phyloP scores from a whole-genome alignment of 768 basidiomycete genomes.

The Trametopsis cervina region DNA sequence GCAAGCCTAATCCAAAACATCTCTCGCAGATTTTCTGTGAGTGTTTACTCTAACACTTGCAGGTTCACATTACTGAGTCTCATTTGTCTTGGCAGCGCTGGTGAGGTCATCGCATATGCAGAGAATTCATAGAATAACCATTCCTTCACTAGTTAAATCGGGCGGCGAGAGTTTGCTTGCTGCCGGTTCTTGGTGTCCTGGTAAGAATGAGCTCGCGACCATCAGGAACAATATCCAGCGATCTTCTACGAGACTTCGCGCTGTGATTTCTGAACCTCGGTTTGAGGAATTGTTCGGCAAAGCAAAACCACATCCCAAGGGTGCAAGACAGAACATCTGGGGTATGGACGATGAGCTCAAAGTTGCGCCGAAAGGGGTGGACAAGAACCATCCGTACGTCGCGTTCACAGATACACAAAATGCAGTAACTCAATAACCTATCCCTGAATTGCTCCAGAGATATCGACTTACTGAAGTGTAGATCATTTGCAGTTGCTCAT shows the following conservation, averaged over 20 bases:
- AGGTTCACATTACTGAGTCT: background rate
- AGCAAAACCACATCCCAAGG: conserved; percentile 53
- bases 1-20: background rate
- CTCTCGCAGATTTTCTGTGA: conserved; percentile 53
- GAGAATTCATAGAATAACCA: too few relatives aligned
- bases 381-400: conserved; percentile 69
- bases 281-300: conserved; percentile 79
- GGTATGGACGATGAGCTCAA: conserved; percentile 86
- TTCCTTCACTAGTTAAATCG: conserved; percentile 44
- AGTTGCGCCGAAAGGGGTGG: conserved; percentile 84
- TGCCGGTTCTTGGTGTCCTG: conserved; percentile 75
- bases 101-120: too few relatives aligned
- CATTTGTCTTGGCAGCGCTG: too few relatives aligned
- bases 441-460: conserved; percentile 60
- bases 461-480: conserved; percentile 86
- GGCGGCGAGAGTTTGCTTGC: conserved; percentile 68
- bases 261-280: conserved; percentile 54
- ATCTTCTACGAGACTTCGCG: conserved; percentile 54
- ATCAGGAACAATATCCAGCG: conserved; percentile 64
- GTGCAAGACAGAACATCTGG: conserved; percentile 70
- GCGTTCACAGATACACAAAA: too few relatives aligned
- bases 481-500: conserved; percentile 65
- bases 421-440: too few relatives aligned
- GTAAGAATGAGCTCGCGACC: conserved; percentile 68
- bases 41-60: conserved; percentile 15